Evolutionary conservation across 108 stramenopile genomes (phyloP).

Genomic region (Cyclotella cryptica): DNA sequence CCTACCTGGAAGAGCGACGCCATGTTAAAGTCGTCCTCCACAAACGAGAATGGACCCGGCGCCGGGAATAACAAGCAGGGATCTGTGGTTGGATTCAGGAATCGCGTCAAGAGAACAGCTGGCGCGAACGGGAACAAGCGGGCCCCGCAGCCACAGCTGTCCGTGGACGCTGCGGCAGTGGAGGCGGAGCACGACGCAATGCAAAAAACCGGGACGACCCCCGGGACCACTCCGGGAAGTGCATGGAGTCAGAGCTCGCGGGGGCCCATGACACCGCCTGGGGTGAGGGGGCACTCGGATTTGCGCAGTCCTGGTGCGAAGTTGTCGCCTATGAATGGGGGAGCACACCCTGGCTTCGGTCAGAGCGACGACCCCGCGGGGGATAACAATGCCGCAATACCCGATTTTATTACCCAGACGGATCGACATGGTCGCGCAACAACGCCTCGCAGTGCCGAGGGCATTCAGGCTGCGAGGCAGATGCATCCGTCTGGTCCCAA

Average conservation of each 20-base stretch:
- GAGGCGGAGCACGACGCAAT: constrained; percentile 30
- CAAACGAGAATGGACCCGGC: constrained; percentile 22
- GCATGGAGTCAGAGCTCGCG: background rate
- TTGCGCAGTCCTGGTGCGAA: constrained; percentile 79
- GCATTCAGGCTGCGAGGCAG: constrained; percentile 62
- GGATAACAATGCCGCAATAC: constrained; percentile 49
- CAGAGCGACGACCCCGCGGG: constrained; percentile 22
- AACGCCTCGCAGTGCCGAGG: constrained; percentile 72
- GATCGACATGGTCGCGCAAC: constrained; percentile 80
- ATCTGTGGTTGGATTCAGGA: constrained; percentile 31
- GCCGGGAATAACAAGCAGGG: constrained; percentile 10
- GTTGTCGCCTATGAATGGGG: constrained; percentile 60
- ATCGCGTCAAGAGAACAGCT: constrained; percentile 25
- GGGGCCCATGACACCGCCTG: constrained; percentile 53
- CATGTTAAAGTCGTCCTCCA: constrained; percentile 10
- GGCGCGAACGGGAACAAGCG: constrained; percentile 7
- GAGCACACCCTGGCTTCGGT: background rate
- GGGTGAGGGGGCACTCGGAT: constrained; percentile 67
- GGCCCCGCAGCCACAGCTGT: constrained; percentile 12
- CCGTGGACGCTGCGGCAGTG: constrained; percentile 29
- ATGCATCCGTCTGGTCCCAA: constrained; percentile 62
- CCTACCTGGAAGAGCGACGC: background rate
- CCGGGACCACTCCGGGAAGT: constrained; percentile 15
- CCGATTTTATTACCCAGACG: constrained; percentile 92
- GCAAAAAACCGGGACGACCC: constrained; percentile 23